Evolutionary conservation across 768 basidiomycete species (phyloP), one percentile per base, ranked within the genome.

Genomic region (Boletellus emodensis): DNA sequence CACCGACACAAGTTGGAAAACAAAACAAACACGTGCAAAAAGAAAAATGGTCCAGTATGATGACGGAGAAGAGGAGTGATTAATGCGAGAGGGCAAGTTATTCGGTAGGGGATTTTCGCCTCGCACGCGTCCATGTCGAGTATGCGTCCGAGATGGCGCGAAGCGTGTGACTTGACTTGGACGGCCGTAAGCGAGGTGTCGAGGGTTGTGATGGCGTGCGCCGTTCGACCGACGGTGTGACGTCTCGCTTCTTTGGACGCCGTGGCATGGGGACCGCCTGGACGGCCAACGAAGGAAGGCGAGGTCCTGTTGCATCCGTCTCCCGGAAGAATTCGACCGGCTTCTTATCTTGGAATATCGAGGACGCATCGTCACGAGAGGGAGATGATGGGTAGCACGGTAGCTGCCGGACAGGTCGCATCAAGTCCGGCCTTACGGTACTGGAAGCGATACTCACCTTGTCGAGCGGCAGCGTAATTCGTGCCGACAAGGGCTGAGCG

Each of bases 131-230:
- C 34, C 69, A 50, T 22, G 59, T 49, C 26, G 56, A 44, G 14
- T 48, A 69, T 7, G 63, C 66, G 6, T 60, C 62, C 36, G 68
- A 57, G 3, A 67, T 43, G 17, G 55, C 49, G 22, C 61, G 66
- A 46, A 70, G 61, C 40, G 65, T 48, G 8, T 55, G 43, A 14
- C 44, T 60, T 4, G 58, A 50, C 22, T 54, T 53, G 5, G 52
- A 38, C 24, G 59, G 15, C 13, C 43, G 44, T 40, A 61, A 50
- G 32, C 18, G 32, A 13, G 26, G 42, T 35, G 35, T 50, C 44
- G 53, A 20, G 15, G 47, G 51, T 8, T 24, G 34, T 15, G 41
- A 30, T 1, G 18, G 52, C 26, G 28, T 24, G 10, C 48, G 20
- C 2, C 51, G 34, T 9, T 54, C 53, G 12, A 37, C 42, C 1